Percentiles rank a stretch among this genome's conserved stretches.
Conservation (phyloP, 2,329 filamentous ascomycete species). For the Thielaviopsis euricoi region DNA sequence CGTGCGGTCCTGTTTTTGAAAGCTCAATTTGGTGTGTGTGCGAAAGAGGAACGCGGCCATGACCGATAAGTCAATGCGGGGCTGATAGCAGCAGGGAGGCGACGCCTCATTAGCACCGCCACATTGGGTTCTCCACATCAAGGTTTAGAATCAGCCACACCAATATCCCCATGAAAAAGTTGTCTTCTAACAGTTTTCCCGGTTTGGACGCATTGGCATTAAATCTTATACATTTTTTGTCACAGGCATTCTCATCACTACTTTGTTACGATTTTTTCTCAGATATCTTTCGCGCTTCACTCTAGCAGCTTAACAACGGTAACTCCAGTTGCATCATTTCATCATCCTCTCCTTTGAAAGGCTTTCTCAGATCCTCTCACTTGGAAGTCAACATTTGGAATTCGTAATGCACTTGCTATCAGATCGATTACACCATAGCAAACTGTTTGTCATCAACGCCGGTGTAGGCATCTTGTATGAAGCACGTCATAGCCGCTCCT, state of each 20-base stretch:
- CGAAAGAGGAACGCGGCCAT: slow-evolving; percentile 7
- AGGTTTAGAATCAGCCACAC: not conserved
- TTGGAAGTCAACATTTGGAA: too few species aligned
- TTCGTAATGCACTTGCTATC: not conserved
- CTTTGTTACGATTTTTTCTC: too few species aligned
- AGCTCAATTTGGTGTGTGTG: slow-evolving; percentile 8
- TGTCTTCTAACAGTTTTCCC: not conserved
- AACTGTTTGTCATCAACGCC: not conserved
- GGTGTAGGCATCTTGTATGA: not conserved
- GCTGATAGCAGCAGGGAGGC: slow-evolving; percentile 2
- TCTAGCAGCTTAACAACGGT: too few species aligned
- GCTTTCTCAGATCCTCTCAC: too few species aligned
- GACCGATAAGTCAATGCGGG: not conserved
- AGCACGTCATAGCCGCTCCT: not conserved
- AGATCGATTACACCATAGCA: not conserved
- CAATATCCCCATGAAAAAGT: not conserved
- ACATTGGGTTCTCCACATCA: not conserved
- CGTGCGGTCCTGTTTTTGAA: slow-evolving; percentile 11
- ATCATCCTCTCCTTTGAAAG: too few species aligned
- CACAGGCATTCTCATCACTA: too few species aligned
- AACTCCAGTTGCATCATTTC: too few species aligned
- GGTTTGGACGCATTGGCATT: too few species aligned
- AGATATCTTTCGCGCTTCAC: not conserved
- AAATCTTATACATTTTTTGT: too few species aligned
- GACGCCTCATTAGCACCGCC: not conserved